Base-by-base conservation (phyloP, 345 rosid genomes). In the Passiflora organensis region DNA sequence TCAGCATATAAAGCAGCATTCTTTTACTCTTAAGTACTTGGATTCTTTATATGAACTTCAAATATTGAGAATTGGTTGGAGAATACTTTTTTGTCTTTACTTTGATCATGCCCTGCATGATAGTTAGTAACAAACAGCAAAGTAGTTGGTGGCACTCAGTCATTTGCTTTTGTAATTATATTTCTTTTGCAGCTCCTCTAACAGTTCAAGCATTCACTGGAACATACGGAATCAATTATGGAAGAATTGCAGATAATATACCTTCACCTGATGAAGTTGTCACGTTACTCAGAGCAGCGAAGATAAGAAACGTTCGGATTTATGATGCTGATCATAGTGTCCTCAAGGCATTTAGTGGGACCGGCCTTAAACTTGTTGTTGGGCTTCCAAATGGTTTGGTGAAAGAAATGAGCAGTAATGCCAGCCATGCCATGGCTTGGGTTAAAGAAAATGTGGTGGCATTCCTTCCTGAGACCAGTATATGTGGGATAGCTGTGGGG, bases 151-250 rank as follows among this genome's bases (percentile, higher is more conserved):
- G 32, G 14, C 38, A 24, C 43, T 46, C 15, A 28, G 15, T 34
- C 10, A 0, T 10, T n/a, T 13, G 17, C 18, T 28, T 39, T 17
- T 42, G 21, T 9, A n/a, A n/a, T n/a, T n/a, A n/a, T 59, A 51
- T 6, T 25, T 61, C 55, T 56, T 25, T 14, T 61, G 18, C 82
- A 83, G 97, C 62, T 43, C 66, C 72, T 22, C 13, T 49, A 51
- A 66, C 73, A 2, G 78, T 55, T 24, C 74, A 78, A 66, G 86
- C 85, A 46, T 89, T 93, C 65, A 78, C 79, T 0, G 97, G 99
- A 59, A 82, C 97, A 15, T 93, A 89, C 53, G 99, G 99, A 47
- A 86, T 93, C 73, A 93, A 93, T 51, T 93, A 93, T 64, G 99
- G 99, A 58, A 81, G 95, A 70, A 44, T 93, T 22, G 99, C 99